Conservation (phyloP, 495 filamentous ascomycete genomes). For the Neurospora sublineolata region DNA sequence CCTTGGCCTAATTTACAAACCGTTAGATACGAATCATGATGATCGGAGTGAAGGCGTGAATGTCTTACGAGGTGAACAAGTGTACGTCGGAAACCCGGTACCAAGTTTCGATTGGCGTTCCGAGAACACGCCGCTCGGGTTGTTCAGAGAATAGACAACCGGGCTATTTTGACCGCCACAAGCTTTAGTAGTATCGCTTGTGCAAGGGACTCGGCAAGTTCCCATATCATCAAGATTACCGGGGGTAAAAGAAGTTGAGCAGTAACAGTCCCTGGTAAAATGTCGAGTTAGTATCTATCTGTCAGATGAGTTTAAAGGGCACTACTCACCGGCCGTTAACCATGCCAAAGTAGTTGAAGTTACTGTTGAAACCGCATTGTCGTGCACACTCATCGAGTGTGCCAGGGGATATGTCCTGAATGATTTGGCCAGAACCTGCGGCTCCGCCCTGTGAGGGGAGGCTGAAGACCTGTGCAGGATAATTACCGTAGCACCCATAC, state of each 20-base stretch:
- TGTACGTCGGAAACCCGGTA: neutral
- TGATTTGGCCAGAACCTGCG: neutral
- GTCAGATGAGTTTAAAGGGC: neutral
- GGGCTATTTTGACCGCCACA: neutral
- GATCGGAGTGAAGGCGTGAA: neutral
- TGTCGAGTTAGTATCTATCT: neutral
- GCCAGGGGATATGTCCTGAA: neutral
- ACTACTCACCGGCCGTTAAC: conserved; percentile 1
- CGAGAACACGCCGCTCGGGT: neutral
- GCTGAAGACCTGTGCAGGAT: neutral
- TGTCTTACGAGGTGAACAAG: neutral
- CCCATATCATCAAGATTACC: neutral
- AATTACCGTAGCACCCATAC: conserved; percentile 2
- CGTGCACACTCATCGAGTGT: conserved; percentile 4
- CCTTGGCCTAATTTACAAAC: neutral
- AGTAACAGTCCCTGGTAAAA: neutral
- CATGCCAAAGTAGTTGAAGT: neutral
- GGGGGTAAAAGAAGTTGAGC: neutral
- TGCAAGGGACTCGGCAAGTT: conserved; percentile 1
- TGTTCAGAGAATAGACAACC: neutral
- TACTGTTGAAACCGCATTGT: neutral
- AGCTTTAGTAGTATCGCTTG: neutral
- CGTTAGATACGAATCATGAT: neutral
- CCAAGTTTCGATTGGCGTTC: neutral
- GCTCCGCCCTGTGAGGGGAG: neutral